Evolutionary conservation across 805 yeast species (phyloP).

Genomic region (Saccharomycopsis microspora): DNA sequence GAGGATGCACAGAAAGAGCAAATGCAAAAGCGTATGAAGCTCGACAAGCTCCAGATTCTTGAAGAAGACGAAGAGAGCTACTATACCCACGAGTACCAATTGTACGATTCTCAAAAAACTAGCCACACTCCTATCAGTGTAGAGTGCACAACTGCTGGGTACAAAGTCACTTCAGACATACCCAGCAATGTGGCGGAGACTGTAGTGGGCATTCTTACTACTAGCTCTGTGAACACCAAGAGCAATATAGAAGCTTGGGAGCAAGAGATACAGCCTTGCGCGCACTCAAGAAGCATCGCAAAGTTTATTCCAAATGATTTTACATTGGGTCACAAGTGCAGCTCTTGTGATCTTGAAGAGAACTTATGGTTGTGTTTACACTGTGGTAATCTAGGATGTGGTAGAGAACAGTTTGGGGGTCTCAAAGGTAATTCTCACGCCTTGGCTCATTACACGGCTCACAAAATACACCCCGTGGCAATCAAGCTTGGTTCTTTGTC

Average conservation of each 20-base stretch:
- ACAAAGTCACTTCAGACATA: slow-evolving; percentile 2
- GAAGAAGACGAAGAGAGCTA: slow-evolving; percentile 13
- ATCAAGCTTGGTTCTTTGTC: slow-evolving; percentile 86
- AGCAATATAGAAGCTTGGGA: slow-evolving; percentile 89
- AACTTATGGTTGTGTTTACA: slow-evolving; percentile 88
- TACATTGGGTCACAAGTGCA: slow-evolving; percentile 35
- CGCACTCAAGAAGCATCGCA: slow-evolving; percentile 51
- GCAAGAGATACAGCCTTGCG: slow-evolving; percentile 71
- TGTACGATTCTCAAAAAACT: neutral
- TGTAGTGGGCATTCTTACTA: slow-evolving; percentile 9
- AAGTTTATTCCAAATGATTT: slow-evolving; percentile 24
- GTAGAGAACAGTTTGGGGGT: slow-evolving; percentile 89
- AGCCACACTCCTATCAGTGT: slow-evolving; percentile 1
- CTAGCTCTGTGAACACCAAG: slow-evolving; percentile 19
- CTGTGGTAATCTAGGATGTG: slow-evolving; percentile 93
- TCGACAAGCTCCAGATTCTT: slow-evolving; percentile 14
- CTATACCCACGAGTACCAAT: slow-evolving; percentile 2
- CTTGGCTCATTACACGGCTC: slow-evolving; percentile 46
- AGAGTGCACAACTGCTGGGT: neutral
- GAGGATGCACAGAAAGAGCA: slow-evolving; percentile 13
- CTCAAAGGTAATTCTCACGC: slow-evolving; percentile 94
- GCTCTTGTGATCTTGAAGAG: slow-evolving; percentile 49
- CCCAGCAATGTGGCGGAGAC: slow-evolving; percentile 5
- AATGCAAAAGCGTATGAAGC: slow-evolving; percentile 10
- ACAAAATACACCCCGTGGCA: slow-evolving; percentile 63